phyloP scores from a whole-genome alignment of 352 stramenopile genomes.

The Globisporangium okanoganense region DNA sequence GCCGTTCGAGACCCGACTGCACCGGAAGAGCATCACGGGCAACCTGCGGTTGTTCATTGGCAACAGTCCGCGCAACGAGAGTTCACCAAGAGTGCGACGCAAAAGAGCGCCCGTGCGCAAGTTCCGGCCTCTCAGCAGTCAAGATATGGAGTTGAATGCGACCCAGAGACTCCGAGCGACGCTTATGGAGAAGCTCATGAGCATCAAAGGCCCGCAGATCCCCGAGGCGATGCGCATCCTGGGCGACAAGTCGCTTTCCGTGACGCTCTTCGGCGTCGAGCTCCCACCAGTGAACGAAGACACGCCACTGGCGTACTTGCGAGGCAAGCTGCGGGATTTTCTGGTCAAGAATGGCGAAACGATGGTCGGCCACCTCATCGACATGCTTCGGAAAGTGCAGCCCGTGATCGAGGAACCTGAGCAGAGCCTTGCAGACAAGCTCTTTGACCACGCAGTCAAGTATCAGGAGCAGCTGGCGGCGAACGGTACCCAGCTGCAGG shows the following conservation, averaged over 20 bases:
- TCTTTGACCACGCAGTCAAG: constrained; percentile 7
- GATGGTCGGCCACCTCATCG: constrained; percentile 63
- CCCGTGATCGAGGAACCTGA: constrained; percentile 6
- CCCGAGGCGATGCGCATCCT: constrained; percentile 58
- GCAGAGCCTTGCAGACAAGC: constrained; percentile 8
- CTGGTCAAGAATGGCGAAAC: constrained; percentile 45
- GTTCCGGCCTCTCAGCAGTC: constrained; percentile 20
- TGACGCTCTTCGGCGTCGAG: constrained; percentile 48
- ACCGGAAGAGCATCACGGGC: constrained; percentile 43
- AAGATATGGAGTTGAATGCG: constrained; percentile 21
- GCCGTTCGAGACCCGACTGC: constrained; percentile 20
- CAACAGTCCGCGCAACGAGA: constrained; percentile 63
- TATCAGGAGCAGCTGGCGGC: constrained; percentile 8
- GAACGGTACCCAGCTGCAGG: constrained; percentile 5
- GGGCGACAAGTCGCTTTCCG: constrained; percentile 38
- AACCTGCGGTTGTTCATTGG: constrained; percentile 56
- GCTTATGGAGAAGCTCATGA: constrained; percentile 55
- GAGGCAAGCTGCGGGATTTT: constrained; percentile 47
- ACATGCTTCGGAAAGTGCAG: constrained; percentile 25
- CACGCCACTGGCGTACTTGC: constrained; percentile 54
- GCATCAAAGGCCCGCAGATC: constrained; percentile 46
- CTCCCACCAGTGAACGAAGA: constrained; percentile 64
- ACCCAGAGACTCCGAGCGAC: constrained; percentile 42
- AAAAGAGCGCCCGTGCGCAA: constrained; percentile 6
- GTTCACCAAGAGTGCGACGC: constrained; percentile 21